A percentile compares a stretch with the other conserved stretches of the same genome.
Evolutionary conservation across 257 asterid genomes (phyloP).

Genomic region (Henckelia pumila): DNA sequence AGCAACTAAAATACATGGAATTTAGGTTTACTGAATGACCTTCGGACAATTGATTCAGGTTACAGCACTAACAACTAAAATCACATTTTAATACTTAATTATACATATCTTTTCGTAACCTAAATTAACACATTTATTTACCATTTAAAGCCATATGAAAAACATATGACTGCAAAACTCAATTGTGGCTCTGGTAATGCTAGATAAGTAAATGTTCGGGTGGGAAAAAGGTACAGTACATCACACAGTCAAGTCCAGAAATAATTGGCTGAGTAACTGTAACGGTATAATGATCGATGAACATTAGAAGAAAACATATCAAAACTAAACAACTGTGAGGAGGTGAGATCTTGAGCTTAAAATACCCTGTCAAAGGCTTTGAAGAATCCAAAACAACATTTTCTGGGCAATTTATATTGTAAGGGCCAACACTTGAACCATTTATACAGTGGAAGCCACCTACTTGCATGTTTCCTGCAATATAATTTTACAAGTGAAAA

Average conservation of each 20-base stretch:
- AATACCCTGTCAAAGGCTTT: constrained; percentile 49
- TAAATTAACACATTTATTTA: neutral
- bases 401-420: constrained; percentile 38
- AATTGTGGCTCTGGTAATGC: constrained; percentile 6
- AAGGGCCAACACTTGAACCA: constrained; percentile 41
- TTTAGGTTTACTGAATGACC: neutral
- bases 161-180: neutral
- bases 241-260: constrained; percentile 3
- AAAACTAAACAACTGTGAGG: constrained; percentile 28
- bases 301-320: constrained; percentile 15
- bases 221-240: constrained; percentile 10
- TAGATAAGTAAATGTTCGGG: constrained; percentile 16
- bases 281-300: constrained; percentile 18
- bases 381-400: constrained; percentile 36
- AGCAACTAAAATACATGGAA: neutral
- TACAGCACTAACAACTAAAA: neutral
- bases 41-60: constrained; percentile 13
- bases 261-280: constrained; percentile 1
- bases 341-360: constrained; percentile 11
- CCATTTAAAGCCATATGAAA: constrained; percentile 4
- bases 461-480: constrained; percentile 37
- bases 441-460: constrained; percentile 32
- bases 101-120: constrained; percentile 5
- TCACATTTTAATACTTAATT: constrained; percentile 6
- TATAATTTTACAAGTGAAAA: constrained; percentile 25